These are phyloP conservation scores for Crassisporium funariophilum DNA, from an alignment of 768 basidiomycete species.

Conservation along the genomic window DNA sequence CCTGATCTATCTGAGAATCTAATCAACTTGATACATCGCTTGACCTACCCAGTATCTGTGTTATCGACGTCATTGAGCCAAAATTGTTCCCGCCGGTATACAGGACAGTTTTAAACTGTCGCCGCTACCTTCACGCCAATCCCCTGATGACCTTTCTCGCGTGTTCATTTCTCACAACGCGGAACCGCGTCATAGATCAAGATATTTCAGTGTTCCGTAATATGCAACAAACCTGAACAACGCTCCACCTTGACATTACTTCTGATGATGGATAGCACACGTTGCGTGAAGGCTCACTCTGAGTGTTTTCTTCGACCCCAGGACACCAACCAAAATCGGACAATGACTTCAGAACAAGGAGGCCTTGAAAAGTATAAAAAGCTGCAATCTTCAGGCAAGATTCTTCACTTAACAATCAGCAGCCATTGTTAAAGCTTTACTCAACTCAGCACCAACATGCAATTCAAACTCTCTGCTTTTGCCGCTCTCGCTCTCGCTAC, in stretches of 20 bases:
- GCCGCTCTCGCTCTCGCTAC: conserved; percentile 11
- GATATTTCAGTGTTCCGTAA: too few relatives aligned
- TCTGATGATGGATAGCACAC: conserved; percentile 3
- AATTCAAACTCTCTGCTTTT: conserved; percentile 14
- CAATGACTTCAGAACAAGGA: not conserved
- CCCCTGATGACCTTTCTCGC: too few relatives aligned
- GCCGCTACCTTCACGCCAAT: too few relatives aligned
- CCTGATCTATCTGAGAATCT: too few relatives aligned
- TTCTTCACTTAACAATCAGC: not conserved
- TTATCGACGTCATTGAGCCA: conserved; percentile 11
- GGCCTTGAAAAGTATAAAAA: conserved; percentile 11
- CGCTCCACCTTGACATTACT: conserved; percentile 13
- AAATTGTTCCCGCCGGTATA: not conserved
- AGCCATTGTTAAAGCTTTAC: conserved; percentile 1
- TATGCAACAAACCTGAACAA: not conserved
- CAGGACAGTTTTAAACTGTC: too few relatives aligned
- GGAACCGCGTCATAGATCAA: too few relatives aligned
- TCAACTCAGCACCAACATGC: conserved; percentile 6
- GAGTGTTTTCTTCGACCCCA: conserved; percentile 1
- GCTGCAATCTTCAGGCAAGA: not conserved
- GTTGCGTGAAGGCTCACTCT: not conserved
- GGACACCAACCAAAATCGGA: not conserved
- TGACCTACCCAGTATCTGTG: not conserved
- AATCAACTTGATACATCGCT: too few relatives aligned
- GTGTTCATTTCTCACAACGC: too few relatives aligned